Base-by-base conservation (phyloP, 176 grass and related monocot genomes). In the Zizania latifolia region DNA sequence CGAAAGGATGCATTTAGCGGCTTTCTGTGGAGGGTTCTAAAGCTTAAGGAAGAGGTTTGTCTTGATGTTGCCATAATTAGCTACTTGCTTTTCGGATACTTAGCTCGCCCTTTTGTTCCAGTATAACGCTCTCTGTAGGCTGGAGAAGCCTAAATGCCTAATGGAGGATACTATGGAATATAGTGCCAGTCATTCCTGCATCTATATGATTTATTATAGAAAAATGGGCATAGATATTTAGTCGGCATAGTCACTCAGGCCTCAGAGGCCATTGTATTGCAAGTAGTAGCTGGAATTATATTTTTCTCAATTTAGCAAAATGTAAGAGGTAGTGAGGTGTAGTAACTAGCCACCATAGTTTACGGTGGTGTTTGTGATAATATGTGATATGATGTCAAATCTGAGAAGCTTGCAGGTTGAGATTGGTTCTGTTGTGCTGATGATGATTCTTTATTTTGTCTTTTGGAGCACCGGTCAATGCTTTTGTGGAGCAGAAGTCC, bases 1-100 rank as follows among this genome's bases (percentile, higher is more conserved):
- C 63, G 79, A 19, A 94, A 99, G 82, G 89, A 99, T 6, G 84
- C 68, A 0, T 92, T 99, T 70, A 92, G 79, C 58, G 95, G 87
- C 6, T 99, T 99, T 63, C 29, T 99, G 34, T 86, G 84, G 73
- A 69, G 82, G 57, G 95, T 99, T 77, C 91, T 99, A 56, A 88
- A 82, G 37, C 87, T 99, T 19, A 94, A 90, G 79, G 87, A 92
- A 75, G 84, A 99, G 79, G 94, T 89, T 21, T 31, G 71, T 70
- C 31, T 53, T 68, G 72, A 61, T 48, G 60, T 60, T 60, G 14
- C 51, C 19, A 14, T 16, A 60, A n/a, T 65, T 66, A 59, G 31
- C 76, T 17, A 19, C 44, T 80, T 70, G 38, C 51, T 69, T 65
- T 1, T 7, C 55, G 21, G 14, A 39, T 79, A 28, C 51, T 70